phyloP scores from a whole-genome alignment of 331 rosid genomes.

The Malus hybrid region DNA sequence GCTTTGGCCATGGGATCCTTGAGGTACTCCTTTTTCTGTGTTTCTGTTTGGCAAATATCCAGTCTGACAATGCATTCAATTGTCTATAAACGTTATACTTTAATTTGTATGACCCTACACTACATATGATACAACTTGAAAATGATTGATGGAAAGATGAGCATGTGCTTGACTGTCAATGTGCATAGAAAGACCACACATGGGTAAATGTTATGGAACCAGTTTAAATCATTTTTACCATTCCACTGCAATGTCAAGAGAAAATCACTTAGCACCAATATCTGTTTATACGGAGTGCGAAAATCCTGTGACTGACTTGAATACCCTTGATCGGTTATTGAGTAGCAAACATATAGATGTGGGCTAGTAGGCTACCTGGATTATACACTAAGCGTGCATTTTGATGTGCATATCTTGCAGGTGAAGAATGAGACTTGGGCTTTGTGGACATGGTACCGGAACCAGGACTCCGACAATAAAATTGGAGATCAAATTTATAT shows the following conservation, averaged over 20 bases:
- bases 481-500: constrained; percentile 75
- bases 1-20: constrained; percentile 70
- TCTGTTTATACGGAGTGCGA: too few relatives aligned
- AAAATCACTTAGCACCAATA: too few relatives aligned
- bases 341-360: too few relatives aligned
- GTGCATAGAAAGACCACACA: not conserved
- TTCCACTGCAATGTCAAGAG: too few relatives aligned
- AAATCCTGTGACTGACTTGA: too few relatives aligned
- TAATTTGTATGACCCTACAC: not conserved
- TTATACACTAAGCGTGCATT: not conserved
- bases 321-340: not conserved
- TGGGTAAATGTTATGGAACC: not conserved
- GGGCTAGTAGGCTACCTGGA: too few relatives aligned
- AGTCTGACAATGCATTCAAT: not conserved
- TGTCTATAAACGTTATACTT: not conserved
- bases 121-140: not conserved
- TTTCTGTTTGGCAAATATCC: not conserved
- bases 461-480: constrained; percentile 52
- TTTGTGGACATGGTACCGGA: constrained; percentile 73
- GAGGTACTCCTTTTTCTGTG: constrained; percentile 39
- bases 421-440: constrained; percentile 85
- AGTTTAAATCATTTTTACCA: too few relatives aligned
- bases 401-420: constrained; percentile 32
- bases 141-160: not conserved
- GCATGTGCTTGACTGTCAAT: not conserved